Percentiles rank a stretch among this genome's conserved stretches.
Conservation (phyloP, 345 rosid genomes). For the Populus euphratica region DNA sequence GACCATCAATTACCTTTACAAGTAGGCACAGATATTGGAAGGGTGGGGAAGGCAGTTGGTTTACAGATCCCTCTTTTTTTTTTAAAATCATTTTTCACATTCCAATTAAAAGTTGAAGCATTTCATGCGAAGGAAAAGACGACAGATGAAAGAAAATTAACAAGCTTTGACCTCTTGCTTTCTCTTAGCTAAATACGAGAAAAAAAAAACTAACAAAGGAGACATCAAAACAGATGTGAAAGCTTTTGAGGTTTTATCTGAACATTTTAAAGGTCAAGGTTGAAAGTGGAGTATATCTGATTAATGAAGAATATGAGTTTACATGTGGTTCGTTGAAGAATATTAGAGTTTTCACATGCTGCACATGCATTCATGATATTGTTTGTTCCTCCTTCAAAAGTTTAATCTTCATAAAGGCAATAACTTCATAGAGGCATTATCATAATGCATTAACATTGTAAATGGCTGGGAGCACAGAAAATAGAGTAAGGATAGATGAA, state of each 20-base stretch:
- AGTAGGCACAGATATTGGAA: neutral
- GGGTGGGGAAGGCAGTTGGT: neutral
- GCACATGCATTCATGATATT: too few species aligned
- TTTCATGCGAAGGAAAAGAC: neutral
- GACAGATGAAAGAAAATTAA: neutral
- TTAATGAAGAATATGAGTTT: neutral
- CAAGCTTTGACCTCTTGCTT: neutral
- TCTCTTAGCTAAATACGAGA: neutral
- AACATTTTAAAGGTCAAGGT: neutral
- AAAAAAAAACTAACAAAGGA: neutral
- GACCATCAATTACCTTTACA: neutral
- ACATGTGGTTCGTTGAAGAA: neutral
- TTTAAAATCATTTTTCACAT: neutral
- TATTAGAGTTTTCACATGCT: neutral
- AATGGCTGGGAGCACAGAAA: neutral
- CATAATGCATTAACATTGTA: neutral
- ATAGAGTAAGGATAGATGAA: neutral
- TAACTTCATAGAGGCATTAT: neutral
- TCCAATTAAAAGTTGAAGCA: neutral
- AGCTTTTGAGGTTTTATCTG: neutral
- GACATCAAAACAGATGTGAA: neutral
- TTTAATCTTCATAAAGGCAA: neutral
- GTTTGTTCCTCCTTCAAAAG: neutral
- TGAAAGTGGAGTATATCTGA: neutral
- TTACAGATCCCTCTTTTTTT: neutral